Conservation (phyloP, 2,329 filamentous ascomycete species). For the Trichoderma semiorbis region DNA sequence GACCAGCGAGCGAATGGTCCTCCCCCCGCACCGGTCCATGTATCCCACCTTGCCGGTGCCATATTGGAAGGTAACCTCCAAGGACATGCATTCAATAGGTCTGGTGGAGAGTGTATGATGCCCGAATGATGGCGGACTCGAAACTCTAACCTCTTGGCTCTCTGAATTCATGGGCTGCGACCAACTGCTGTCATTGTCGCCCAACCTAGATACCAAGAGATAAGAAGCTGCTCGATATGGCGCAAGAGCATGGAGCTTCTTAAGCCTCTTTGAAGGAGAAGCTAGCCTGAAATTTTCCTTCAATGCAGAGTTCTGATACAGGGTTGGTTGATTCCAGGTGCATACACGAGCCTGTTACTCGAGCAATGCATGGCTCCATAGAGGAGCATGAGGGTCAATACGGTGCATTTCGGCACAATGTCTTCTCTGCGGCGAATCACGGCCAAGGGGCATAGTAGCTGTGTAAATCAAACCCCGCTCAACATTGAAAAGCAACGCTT, state of each 20-base stretch:
- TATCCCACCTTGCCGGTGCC: neutral
- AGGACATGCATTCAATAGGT: neutral
- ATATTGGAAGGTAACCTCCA: neutral
- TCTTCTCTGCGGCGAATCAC: neutral
- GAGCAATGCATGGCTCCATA: neutral
- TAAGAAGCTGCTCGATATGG: neutral
- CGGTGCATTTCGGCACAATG: neutral
- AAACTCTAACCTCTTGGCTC: neutral
- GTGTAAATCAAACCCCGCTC: conserved; percentile 7
- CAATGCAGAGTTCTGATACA: no score
- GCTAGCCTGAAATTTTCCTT: neutral
- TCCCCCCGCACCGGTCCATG: neutral
- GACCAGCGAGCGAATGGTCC: neutral
- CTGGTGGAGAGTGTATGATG: fast-evolving
- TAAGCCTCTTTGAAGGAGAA: neutral
- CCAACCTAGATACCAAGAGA: neutral
- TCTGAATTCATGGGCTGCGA: neutral
- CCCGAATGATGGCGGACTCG: neutral
- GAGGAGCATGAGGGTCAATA: neutral
- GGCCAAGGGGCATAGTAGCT: neutral
- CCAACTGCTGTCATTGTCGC: neutral
- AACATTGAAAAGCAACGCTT: conserved; percentile 82
- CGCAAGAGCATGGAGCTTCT: neutral
- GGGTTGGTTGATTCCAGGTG: neutral
- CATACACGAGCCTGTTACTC: neutral